phyloP scores from a whole-genome alignment of 345 rosid genomes.

The Salix suchowensis region DNA sequence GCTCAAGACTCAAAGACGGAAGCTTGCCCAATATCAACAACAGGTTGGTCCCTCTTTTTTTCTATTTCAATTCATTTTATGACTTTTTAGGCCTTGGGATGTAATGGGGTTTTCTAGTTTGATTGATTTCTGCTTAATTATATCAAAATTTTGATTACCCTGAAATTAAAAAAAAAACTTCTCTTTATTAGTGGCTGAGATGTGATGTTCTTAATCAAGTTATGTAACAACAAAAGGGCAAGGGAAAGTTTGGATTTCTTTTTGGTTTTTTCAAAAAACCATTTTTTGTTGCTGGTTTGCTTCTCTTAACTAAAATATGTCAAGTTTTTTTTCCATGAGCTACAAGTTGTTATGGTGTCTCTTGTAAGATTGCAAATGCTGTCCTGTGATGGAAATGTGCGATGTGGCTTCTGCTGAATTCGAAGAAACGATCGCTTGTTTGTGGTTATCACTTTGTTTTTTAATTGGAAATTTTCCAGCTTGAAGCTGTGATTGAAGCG shows the following conservation, averaged over 20 bases:
- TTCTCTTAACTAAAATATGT: background rate
- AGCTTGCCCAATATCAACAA: conserved; percentile 83
- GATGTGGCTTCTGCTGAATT: background rate
- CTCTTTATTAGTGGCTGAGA: background rate
- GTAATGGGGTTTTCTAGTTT: background rate
- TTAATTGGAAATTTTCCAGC: conserved; percentile 34
- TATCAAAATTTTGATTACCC: background rate
- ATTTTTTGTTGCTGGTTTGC: background rate
- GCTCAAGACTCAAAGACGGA: conserved; percentile 93
- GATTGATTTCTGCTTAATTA: background rate
- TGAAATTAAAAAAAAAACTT: background rate
- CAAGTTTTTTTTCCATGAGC: background rate
- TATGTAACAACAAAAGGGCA: background rate
- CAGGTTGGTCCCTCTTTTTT: conserved; percentile 41
- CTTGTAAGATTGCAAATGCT: background rate
- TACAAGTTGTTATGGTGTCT: background rate
- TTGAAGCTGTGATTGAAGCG: conserved; percentile 75
- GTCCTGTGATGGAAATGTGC: background rate
- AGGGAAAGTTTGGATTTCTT: background rate
- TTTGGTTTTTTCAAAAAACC: background rate
- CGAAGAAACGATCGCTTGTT: background rate
- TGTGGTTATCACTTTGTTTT: background rate
- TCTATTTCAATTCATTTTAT: background rate
- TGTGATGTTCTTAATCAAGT: background rate
- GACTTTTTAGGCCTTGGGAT: background rate